Evolutionary conservation across 768 basidiomycete species (phyloP).

Genomic region (Mycena capillaripes): DNA sequence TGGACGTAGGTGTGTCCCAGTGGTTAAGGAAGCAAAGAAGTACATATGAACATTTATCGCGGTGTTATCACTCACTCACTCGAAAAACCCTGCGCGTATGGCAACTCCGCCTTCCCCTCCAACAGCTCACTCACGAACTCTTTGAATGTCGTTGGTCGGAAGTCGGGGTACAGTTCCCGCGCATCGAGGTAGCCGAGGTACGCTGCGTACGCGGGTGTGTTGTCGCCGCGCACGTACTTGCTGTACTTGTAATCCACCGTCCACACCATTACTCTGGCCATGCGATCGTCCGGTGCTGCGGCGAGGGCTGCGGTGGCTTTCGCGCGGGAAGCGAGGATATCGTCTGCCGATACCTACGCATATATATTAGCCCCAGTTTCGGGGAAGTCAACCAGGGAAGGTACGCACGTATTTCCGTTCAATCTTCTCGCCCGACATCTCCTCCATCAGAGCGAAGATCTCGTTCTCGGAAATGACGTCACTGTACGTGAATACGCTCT

Average conservation of each 20-base stretch:
- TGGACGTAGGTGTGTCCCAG: too few species aligned
- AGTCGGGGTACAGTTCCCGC: conserved; percentile 46
- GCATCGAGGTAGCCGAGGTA: conserved; percentile 45
- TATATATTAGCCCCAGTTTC: too few species aligned
- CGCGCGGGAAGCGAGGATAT: conserved; percentile 9
- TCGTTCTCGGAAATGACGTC: conserved; percentile 44
- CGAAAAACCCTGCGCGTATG: too few species aligned
- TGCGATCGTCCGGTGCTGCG: neutral
- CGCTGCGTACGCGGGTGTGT: conserved; percentile 41
- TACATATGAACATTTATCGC: too few species aligned
- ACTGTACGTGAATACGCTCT: conserved; percentile 43
- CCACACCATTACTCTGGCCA: too few species aligned
- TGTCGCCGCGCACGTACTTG: conserved; percentile 46
- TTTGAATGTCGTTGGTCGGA: conserved; percentile 21
- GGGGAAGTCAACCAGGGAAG: too few species aligned
- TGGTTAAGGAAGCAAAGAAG: too few species aligned
- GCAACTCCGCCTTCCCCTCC: conserved; percentile 11
- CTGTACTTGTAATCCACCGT: conserved; percentile 38
- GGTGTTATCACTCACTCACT: too few species aligned
- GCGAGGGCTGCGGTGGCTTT: neutral
- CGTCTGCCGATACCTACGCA: conserved; percentile 21
- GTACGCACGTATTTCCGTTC: conserved; percentile 22
- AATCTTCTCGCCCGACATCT: conserved; percentile 42
- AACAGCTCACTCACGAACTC: conserved; percentile 14
- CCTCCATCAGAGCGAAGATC: conserved; percentile 38